phyloP scores from a whole-genome alignment of 805 yeast genomes.

The Hemisphaericaspora nanyangensis region DNA sequence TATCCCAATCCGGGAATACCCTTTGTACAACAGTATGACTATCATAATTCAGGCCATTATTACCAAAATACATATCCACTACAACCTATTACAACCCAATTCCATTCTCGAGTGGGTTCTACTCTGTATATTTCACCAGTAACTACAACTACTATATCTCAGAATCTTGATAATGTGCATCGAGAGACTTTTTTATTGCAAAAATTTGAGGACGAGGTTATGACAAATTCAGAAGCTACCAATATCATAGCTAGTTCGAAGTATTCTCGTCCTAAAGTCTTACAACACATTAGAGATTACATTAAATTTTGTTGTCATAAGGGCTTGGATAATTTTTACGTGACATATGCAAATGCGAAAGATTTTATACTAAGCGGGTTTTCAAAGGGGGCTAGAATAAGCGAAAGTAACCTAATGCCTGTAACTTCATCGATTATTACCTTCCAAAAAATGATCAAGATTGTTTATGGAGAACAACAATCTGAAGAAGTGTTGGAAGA shows the following conservation, averaged over 20 bases:
- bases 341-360: background rate
- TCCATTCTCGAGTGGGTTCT: background rate
- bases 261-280: no score
- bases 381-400: background rate
- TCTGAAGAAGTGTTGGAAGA: slow-evolving; percentile 5
- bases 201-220: slow-evolving; percentile 5
- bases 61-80: no score
- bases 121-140: background rate
- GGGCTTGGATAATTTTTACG: slow-evolving; percentile 5
- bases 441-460: slow-evolving; percentile 3
- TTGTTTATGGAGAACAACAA: slow-evolving; percentile 2
- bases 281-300: slow-evolving; percentile 4
- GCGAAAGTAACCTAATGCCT: slow-evolving; percentile 4
- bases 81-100: no score
- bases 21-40: background rate
- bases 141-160: background rate
- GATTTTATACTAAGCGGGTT: background rate
- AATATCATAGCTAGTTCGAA: no score
- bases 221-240: slow-evolving; percentile 3
- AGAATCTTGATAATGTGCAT: background rate
- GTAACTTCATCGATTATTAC: slow-evolving; percentile 5
- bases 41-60: background rate
- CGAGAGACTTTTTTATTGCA: background rate
- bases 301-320: slow-evolving; percentile 3
- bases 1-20: background rate